A percentile compares a stretch with the other conserved stretches of the same genome.
phyloP scores from a whole-genome alignment of 768 basidiomycete species.

The Boletus huronensis region DNA sequence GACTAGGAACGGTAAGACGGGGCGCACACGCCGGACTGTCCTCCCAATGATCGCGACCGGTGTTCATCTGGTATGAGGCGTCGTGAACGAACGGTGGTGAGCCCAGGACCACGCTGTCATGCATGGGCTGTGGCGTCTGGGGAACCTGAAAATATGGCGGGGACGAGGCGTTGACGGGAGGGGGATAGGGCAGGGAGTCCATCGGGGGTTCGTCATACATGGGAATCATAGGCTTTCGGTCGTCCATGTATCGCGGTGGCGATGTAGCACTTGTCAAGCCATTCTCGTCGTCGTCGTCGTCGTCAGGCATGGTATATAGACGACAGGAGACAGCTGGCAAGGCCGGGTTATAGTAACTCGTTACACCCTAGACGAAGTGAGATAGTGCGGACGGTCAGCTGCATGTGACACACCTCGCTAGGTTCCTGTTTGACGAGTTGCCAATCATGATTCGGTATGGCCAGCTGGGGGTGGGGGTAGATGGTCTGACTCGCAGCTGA shows the following conservation, averaged over 20 bases:
- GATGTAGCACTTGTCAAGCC: background rate
- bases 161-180: conserved; percentile 21
- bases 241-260: conserved; percentile 12
- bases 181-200: conserved; percentile 32
- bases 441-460: conserved; percentile 17
- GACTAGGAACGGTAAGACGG: conserved; percentile 6
- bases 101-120: conserved; percentile 11
- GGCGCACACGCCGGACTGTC: conserved; percentile 1
- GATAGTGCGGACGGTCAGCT: background rate
- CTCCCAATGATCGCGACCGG: conserved; percentile 24
- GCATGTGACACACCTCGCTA: conserved; percentile 19
- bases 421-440: conserved; percentile 25
- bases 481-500: background rate
- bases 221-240: conserved; percentile 5
- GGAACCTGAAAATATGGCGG: conserved; percentile 19
- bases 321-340: conserved; percentile 9
- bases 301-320: conserved; percentile 15
- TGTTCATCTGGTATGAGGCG: conserved; percentile 3
- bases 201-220: conserved; percentile 26
- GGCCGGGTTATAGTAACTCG: conserved; percentile 12
- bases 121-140: conserved; percentile 4
- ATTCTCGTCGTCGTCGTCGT: conserved; percentile 17
- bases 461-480: background rate
- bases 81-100: conserved; percentile 17
- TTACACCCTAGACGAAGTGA: conserved; percentile 13